Evolutionary conservation across 805 yeast species (phyloP).

Genomic region (Ogataea pilisensis): DNA sequence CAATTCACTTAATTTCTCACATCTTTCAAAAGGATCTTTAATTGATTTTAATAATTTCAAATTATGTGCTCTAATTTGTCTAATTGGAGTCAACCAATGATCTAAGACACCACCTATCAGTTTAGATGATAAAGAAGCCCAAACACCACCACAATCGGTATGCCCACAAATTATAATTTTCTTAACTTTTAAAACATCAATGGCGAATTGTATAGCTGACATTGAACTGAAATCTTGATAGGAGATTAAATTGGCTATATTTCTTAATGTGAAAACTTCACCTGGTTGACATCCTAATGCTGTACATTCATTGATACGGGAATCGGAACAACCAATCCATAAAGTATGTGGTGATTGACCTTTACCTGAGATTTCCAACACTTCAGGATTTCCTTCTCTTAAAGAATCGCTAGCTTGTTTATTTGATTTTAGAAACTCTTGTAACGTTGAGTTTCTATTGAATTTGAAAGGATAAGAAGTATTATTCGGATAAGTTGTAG

Average conservation of each 20-base stretch:
- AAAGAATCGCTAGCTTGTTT: constrained; percentile 42
- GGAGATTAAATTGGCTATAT: constrained; percentile 76
- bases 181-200: constrained; percentile 75
- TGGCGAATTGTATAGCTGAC: constrained; percentile 83
- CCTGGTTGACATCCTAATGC: constrained; percentile 80
- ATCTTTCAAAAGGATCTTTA: constrained; percentile 48
- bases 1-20: constrained; percentile 64
- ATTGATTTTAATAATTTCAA: constrained; percentile 45
- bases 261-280: constrained; percentile 83
- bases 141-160: constrained; percentile 91
- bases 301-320: constrained; percentile 79
- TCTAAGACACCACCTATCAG: constrained; percentile 66
- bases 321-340: constrained; percentile 94
- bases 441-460: constrained; percentile 42
- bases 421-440: constrained; percentile 48
- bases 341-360: constrained; percentile 93
- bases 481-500: no score
- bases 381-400: constrained; percentile 47
- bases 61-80: constrained; percentile 63
- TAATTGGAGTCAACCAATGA: constrained; percentile 66
- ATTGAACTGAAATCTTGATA: constrained; percentile 68
- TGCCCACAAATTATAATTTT: constrained; percentile 90
- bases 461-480: constrained; percentile 38
- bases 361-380: constrained; percentile 61
- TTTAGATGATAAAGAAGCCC: constrained; percentile 68